Percentiles rank a stretch among this genome's conserved stretches.
phyloP scores from a whole-genome alignment of 495 filamentous ascomycete genomes.

The Usnea hakonensis region DNA sequence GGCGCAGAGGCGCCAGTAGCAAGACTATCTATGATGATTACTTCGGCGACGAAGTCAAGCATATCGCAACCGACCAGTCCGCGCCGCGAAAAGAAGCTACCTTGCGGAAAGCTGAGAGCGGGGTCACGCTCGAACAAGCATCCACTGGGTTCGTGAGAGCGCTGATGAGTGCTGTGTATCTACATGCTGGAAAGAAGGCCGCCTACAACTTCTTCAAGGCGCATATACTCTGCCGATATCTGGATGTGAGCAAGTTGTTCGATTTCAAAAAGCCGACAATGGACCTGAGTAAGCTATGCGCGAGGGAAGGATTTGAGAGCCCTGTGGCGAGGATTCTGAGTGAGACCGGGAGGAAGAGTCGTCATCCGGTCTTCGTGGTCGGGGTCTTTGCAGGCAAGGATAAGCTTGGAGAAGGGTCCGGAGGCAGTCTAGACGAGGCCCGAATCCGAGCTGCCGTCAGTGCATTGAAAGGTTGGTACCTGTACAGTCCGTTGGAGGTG shows the following conservation, averaged over 20 bases:
- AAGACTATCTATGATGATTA: conserved; percentile 70
- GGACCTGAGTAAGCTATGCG: conserved; percentile 73
- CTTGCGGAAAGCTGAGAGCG: conserved; percentile 26
- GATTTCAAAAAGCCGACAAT: conserved; percentile 72
- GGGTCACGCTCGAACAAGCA: conserved; percentile 40
- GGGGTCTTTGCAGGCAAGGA: conserved; percentile 85
- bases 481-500: conserved; percentile 72
- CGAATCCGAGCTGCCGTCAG: conserved; percentile 70
- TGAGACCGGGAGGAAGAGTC: conserved; percentile 77
- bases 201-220: conserved; percentile 72
- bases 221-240: conserved; percentile 72
- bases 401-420: conserved; percentile 80
- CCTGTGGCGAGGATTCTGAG: conserved; percentile 79
- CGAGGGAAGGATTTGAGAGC: conserved; percentile 76
- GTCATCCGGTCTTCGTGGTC: conserved; percentile 87
- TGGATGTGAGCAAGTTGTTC: conserved; percentile 71
- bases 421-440: conserved; percentile 65
- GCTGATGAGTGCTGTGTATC: conserved; percentile 72
- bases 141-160: conserved; percentile 68
- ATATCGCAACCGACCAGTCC: conserved; percentile 10
- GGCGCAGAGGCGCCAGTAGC: conserved; percentile 62
- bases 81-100: conserved; percentile 16
- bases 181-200: conserved; percentile 62
- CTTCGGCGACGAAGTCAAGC: conserved; percentile 57
- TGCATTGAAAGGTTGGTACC: conserved; percentile 87